phyloP scores from a whole-genome alignment of 495 filamentous ascomycete genomes.

The Penicillium cosmopolitanum region DNA sequence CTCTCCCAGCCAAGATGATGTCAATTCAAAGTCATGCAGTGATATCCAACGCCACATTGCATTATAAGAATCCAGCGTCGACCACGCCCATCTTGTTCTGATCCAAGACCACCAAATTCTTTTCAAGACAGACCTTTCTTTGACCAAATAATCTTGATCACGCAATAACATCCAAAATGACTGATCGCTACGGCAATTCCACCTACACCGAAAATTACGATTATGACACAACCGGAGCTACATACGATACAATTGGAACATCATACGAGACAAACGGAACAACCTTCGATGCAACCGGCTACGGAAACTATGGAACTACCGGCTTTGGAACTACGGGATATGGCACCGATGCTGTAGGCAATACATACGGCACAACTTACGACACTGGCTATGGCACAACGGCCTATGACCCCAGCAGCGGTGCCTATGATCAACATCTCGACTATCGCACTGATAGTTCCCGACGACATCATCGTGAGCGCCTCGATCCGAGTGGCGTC shows the following conservation, averaged over 20 bases:
- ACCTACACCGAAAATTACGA: slow-evolving; percentile 16
- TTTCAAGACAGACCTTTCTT: neutral
- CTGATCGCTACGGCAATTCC: slow-evolving; percentile 18
- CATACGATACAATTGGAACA: slow-evolving; percentile 18
- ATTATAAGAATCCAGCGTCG: neutral
- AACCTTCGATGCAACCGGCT: slow-evolving; percentile 28
- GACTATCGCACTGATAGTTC: slow-evolving; percentile 38
- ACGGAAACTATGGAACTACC: slow-evolving; percentile 24
- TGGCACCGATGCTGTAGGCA: slow-evolving; percentile 39
- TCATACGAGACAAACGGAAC: slow-evolving; percentile 27
- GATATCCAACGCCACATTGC: neutral
- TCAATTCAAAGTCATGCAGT: neutral
- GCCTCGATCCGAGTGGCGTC: slow-evolving; percentile 31
- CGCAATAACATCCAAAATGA: slow-evolving; percentile 23
- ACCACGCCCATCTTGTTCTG: neutral
- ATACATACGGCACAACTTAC: slow-evolving; percentile 45
- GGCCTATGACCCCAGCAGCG: slow-evolving; percentile 38
- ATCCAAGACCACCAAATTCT: neutral
- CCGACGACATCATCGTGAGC: slow-evolving; percentile 42
- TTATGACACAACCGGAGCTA: slow-evolving; percentile 18
- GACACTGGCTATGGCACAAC: slow-evolving; percentile 45
- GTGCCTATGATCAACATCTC: slow-evolving; percentile 45
- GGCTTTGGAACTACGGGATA: slow-evolving; percentile 47
- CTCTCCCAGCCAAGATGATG: neutral
- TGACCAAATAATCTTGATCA: neutral